phyloP scores from a whole-genome alignment of 768 basidiomycete species.

The Sistotremastrum niveocremeum region DNA sequence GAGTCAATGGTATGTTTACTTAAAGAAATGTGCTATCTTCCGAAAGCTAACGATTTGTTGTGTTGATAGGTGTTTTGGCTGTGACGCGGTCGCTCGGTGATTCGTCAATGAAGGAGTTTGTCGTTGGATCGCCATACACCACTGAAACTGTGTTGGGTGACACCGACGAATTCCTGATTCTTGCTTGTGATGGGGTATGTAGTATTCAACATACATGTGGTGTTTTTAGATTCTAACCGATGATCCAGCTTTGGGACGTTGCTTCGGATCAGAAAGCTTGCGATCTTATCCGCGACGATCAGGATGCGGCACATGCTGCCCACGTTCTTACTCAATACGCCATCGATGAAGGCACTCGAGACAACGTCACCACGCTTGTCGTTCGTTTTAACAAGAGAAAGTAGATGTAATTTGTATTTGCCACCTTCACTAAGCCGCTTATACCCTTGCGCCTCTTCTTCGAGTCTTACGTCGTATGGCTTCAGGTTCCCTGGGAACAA shows the following conservation, averaged over 20 bases:
- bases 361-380: conserved; percentile 89
- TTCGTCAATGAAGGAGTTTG: conserved; percentile 98
- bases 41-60: no score
- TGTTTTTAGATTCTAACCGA: conserved; percentile 1
- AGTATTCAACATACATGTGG: not conserved
- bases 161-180: conserved; percentile 86
- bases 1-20: conserved; percentile 63
- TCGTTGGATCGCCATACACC: conserved; percentile 94
- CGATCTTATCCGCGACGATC: conserved; percentile 58
- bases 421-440: no score
- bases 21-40: not conserved
- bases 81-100: conserved; percentile 95
- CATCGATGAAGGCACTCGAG: conserved; percentile 76
- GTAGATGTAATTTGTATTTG: no score
- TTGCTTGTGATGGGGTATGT: conserved; percentile 96
- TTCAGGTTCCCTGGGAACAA: no score
- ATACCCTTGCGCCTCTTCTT: no score
- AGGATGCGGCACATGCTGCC: conserved; percentile 76
- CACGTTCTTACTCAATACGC: conserved; percentile 69
- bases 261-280: conserved; percentile 82
- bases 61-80: conserved; percentile 56
- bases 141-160: conserved; percentile 90
- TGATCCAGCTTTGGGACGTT: conserved; percentile 86
- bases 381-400: conserved; percentile 43
- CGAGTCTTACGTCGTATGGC: no score